Conservation (phyloP, 2,329 filamentous ascomycete species). For the Trichophyton verrucosum region DNA sequence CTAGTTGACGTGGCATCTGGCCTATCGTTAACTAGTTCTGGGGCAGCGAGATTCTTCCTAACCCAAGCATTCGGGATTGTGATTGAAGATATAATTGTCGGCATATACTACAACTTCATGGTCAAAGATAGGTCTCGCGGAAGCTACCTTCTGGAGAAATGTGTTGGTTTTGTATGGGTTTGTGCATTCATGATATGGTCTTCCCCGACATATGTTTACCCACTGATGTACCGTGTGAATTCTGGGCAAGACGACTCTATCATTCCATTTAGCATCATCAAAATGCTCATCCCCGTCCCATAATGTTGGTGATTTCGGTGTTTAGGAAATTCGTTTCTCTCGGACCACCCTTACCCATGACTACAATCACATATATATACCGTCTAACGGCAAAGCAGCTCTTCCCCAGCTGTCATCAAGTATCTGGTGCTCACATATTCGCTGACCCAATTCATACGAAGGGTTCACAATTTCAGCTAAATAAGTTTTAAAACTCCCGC, state of each 20-base stretch:
- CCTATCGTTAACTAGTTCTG: conserved; percentile 6
- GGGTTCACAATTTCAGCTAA: too few species aligned
- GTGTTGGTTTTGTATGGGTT: conserved; percentile 9
- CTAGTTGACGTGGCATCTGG: conserved; percentile 4
- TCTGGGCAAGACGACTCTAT: background rate
- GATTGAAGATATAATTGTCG: conserved; percentile 6
- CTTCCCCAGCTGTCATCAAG: too few species aligned
- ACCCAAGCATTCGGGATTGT: conserved; percentile 8
- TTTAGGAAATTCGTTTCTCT: background rate
- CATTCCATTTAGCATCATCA: background rate
- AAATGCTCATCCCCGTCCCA: background rate
- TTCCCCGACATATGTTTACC: conserved; percentile 5
- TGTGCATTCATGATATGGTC: conserved; percentile 7
- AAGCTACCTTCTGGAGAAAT: background rate
- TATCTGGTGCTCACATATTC: too few species aligned
- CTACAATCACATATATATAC: too few species aligned
- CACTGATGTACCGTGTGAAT: conserved; percentile 2
- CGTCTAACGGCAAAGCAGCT: too few species aligned
- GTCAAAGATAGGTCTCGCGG: background rate
- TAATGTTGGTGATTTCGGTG: background rate
- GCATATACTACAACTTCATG: background rate
- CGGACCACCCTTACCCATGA: too few species aligned
- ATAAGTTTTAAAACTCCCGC: too few species aligned
- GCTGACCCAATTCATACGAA: too few species aligned
- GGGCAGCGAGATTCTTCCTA: conserved; percentile 8